Conservation (phyloP, 345 rosid species). For the Populus simonii region DNA sequence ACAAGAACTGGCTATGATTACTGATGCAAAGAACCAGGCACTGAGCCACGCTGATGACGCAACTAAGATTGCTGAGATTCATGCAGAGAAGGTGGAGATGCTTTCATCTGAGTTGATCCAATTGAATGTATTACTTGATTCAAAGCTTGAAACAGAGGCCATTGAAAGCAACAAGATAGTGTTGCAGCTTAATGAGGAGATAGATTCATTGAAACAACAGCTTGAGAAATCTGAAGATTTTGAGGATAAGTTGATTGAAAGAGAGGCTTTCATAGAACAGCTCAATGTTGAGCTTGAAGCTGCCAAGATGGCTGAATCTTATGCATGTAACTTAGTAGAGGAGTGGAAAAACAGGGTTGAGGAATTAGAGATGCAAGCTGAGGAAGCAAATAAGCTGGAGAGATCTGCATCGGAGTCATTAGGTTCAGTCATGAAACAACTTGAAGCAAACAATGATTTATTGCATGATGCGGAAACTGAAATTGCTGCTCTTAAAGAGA, state of each 20-base stretch:
- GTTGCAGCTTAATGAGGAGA: slow-evolving; percentile 51
- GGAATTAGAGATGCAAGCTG: slow-evolving; percentile 55
- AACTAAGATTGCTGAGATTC: slow-evolving; percentile 80
- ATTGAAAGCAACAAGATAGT: slow-evolving; percentile 46
- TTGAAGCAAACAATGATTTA: slow-evolving; percentile 65
- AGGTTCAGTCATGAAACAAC: slow-evolving; percentile 79
- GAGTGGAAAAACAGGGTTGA: slow-evolving; percentile 69
- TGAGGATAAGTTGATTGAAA: slow-evolving; percentile 55
- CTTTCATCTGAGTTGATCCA: slow-evolving; percentile 69
- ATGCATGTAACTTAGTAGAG: slow-evolving; percentile 62
- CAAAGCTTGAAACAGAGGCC: slow-evolving; percentile 53
- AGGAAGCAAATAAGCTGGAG: slow-evolving; percentile 70
- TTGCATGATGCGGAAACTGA: slow-evolving; percentile 69
- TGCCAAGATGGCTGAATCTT: slow-evolving; percentile 79
- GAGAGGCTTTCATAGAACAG: slow-evolving; percentile 60
- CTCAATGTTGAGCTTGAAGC: slow-evolving; percentile 81
- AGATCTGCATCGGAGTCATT: slow-evolving; percentile 80
- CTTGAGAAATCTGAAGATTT: slow-evolving; percentile 51
- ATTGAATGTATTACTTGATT: slow-evolving; percentile 71
- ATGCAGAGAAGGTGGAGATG: slow-evolving; percentile 69
- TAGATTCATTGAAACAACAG: slow-evolving; percentile 51
- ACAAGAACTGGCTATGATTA: slow-evolving; percentile 63
- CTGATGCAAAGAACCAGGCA: slow-evolving; percentile 84
- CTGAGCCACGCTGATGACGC: slow-evolving; percentile 86
- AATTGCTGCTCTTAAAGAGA: slow-evolving; percentile 59